Evolutionary conservation across 768 basidiomycete genomes (phyloP).

Genomic region (Lepiota brunneoincarnata): DNA sequence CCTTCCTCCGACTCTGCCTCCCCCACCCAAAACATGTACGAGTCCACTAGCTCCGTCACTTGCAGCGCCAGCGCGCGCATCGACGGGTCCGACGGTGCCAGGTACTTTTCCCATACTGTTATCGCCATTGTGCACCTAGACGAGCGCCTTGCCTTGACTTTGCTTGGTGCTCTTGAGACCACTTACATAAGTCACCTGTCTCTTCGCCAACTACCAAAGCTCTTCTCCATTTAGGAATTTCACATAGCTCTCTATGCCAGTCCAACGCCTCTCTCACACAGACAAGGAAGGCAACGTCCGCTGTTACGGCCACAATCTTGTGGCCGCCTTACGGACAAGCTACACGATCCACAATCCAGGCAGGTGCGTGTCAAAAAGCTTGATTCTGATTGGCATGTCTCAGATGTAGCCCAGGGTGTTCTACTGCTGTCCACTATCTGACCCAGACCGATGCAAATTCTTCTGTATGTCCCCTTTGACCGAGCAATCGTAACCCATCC

Average conservation of each 20-base stretch:
- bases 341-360: conserved; percentile 25
- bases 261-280: conserved; percentile 19
- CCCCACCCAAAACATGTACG: conserved; percentile 85
- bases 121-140: conserved; percentile 25
- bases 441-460: conserved; percentile 29
- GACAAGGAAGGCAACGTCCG: conserved; percentile 28
- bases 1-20: conserved; percentile 48
- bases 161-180: not conserved
- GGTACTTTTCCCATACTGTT: conserved; percentile 44
- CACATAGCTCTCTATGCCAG: not conserved
- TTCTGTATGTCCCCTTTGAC: conserved; percentile 28
- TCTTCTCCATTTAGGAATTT: conserved; percentile 18
- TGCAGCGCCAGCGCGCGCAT: conserved; percentile 64
- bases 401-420: conserved; percentile 22
- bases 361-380: conserved; percentile 28
- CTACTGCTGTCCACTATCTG: conserved; percentile 31
- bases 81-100: conserved; percentile 47
- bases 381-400: not conserved
- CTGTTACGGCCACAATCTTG: conserved; percentile 22
- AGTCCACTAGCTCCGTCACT: conserved; percentile 62
- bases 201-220: too few relatives aligned
- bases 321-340: conserved; percentile 22
- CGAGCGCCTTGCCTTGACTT: not conserved
- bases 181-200: conserved; percentile 15
- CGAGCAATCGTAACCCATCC: not conserved